phyloP scores from a whole-genome alignment of 2,329 filamentous ascomycete genomes.

The Aulographum hederae region DNA sequence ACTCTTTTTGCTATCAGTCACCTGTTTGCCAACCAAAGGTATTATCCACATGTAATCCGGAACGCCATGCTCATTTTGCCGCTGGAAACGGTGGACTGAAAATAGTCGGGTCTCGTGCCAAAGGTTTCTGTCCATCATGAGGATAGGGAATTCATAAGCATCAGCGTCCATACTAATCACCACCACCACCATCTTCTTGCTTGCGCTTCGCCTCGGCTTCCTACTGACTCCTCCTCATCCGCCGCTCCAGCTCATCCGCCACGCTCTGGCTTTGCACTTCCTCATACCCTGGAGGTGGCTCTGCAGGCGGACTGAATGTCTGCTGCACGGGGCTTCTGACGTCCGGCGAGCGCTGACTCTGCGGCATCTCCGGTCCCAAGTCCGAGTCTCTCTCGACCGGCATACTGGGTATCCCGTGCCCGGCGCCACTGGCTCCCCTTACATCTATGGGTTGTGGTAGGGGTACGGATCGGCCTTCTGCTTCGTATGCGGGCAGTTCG shows the following conservation, averaged over 20 bases:
- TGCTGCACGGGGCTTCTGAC: slow-evolving; percentile 7
- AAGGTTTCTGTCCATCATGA: too few relatives aligned
- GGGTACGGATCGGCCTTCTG: slow-evolving; percentile 23
- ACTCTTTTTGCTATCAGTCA: too few relatives aligned
- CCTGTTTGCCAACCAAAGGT: too few relatives aligned
- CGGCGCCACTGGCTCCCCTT: background rate
- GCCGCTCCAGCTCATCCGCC: slow-evolving; percentile 49
- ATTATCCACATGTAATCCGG: too few relatives aligned
- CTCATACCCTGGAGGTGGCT: slow-evolving; percentile 82
- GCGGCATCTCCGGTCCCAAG: background rate
- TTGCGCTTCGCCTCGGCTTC: slow-evolving; percentile 6
- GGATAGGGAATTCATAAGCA: too few relatives aligned
- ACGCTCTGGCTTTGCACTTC: slow-evolving; percentile 72
- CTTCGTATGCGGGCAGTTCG: slow-evolving; percentile 75
- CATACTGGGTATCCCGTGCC: background rate
- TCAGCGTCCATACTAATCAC: too few relatives aligned
- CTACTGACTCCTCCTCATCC: slow-evolving; percentile 13
- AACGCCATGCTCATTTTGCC: too few relatives aligned
- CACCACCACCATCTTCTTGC: too few relatives aligned
- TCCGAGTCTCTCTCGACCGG: background rate
- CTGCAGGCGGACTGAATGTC: slow-evolving; percentile 36
- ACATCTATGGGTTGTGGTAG: background rate
- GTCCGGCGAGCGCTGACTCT: background rate
- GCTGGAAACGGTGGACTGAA: too few relatives aligned
- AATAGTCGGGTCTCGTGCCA: too few relatives aligned